Conservation (phyloP, 2,329 filamentous ascomycete species). For the Chlorencoelia australis region DNA sequence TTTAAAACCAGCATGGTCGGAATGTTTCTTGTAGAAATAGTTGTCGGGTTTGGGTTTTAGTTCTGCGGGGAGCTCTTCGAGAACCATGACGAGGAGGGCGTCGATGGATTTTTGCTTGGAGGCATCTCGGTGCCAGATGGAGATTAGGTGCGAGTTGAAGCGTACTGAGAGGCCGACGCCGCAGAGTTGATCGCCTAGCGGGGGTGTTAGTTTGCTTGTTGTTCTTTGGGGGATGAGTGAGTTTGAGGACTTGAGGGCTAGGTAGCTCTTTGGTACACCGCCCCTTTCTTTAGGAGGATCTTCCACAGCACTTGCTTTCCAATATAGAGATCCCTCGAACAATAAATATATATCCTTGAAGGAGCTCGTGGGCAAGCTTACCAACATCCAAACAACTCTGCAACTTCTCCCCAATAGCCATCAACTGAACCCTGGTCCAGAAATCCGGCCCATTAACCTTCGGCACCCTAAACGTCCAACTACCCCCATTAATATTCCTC, state of each 20-base stretch:
- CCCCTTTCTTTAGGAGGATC: no score
- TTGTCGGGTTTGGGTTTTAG: conserved; percentile 60
- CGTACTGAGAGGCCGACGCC: conserved; percentile 80
- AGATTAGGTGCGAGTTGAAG: conserved; percentile 81
- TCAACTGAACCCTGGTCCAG: conserved; percentile 72
- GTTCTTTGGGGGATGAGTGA: no score
- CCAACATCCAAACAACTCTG: conserved; percentile 63
- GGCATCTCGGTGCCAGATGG: conserved; percentile 86
- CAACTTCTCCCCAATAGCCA: conserved; percentile 75
- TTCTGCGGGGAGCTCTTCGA: conserved; percentile 63
- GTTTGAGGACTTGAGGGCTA: no score
- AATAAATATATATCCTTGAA: no score
- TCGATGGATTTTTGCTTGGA: conserved; percentile 72
- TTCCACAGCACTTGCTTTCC: no score
- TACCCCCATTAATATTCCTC: conserved; percentile 74
- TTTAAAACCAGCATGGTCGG: conserved; percentile 76
- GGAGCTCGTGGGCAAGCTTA: conserved; percentile 35
- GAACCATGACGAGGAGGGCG: conserved; percentile 59
- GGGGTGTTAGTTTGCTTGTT: conserved; percentile 13
- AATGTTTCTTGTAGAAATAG: conserved; percentile 84
- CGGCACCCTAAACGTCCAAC: conserved; percentile 85
- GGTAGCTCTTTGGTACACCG: no score
- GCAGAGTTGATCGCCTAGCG: conserved; percentile 74
- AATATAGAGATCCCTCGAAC: no score
- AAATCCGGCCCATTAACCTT: conserved; percentile 64